These are phyloP conservation scores for Aciculosporium take DNA, from an alignment of 2,329 filamentous ascomycete species.

Conservation along the genomic window DNA sequence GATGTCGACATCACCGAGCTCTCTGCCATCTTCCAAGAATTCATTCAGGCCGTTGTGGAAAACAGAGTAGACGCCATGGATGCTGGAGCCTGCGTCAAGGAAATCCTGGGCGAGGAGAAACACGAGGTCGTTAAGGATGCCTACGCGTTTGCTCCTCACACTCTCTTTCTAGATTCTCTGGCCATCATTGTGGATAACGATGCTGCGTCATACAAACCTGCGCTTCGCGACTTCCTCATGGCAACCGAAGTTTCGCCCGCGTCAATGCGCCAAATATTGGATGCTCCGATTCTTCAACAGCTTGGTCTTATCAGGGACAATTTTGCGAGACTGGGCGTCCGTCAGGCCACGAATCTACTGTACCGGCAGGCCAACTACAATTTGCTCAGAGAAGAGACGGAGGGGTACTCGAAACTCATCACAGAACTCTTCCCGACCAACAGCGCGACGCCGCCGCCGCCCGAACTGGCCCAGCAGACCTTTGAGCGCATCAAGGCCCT, in stretches of 20 bases:
- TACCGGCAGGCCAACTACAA: conserved; percentile 98
- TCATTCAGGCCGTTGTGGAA: conserved; percentile 62
- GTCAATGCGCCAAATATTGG: conserved; percentile 70
- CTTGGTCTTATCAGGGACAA: conserved; percentile 73
- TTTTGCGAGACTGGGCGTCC: conserved; percentile 69
- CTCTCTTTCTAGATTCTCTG: conserved; percentile 70
- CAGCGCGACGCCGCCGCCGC: conserved; percentile 56
- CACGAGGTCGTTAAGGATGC: conserved; percentile 35
- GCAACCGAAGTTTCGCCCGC: conserved; percentile 57
- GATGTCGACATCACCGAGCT: conserved; percentile 56
- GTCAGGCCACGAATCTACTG: conserved; percentile 81
- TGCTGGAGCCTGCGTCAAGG: conserved; percentile 57
- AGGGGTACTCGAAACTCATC: conserved; percentile 91
- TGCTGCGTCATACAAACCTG: conserved; percentile 30
- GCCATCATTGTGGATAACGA: conserved; percentile 66
- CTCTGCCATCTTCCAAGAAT: conserved; percentile 67
- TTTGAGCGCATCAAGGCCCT: conserved; percentile 88
- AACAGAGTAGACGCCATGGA: conserved; percentile 51
- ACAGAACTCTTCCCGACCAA: conserved; percentile 91
- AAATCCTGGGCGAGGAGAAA: conserved; percentile 50
- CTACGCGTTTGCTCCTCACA: conserved; percentile 45
- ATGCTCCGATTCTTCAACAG: conserved; percentile 58
- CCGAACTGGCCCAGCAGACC: conserved; percentile 65
- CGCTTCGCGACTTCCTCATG: conserved; percentile 53
- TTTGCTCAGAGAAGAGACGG: conserved; percentile 81